phyloP scores from a whole-genome alignment of 495 filamentous ascomycete species.

The Pyronema domesticum region DNA sequence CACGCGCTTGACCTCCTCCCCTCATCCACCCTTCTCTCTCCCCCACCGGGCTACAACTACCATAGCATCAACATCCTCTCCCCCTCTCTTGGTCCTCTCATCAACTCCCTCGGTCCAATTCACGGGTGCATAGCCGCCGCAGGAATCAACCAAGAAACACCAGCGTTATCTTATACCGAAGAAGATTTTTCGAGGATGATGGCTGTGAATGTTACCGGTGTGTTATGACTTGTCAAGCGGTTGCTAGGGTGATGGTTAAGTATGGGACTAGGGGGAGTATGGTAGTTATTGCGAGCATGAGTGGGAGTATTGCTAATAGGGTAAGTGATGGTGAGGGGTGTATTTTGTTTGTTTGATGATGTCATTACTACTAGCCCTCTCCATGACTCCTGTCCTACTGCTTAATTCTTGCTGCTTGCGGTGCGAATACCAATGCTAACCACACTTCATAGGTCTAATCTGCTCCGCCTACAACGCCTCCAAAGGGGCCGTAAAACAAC shows the following conservation, averaged over 20 bases:
- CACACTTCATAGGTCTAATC: conserved; percentile 35
- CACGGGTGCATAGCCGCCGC: conserved; percentile 65
- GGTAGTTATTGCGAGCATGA: conserved; percentile 62
- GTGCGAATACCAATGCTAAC: background rate
- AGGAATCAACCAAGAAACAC: conserved; percentile 51
- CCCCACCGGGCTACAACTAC: conserved; percentile 27
- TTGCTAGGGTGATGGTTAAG: conserved; percentile 57
- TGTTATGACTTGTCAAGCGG: conserved; percentile 54
- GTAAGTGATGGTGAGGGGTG: no score
- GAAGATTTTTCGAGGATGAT: conserved; percentile 55
- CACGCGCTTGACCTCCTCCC: conserved; percentile 42
- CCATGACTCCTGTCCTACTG: no score
- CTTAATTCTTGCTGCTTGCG: no score
- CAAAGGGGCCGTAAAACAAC: conserved; percentile 74
- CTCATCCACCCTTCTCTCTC: conserved; percentile 25
- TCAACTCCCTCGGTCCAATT: conserved; percentile 45
- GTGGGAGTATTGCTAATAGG: conserved; percentile 57
- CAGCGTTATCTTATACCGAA: conserved; percentile 50
- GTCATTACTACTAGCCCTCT: no score
- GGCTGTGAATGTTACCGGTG: conserved; percentile 57
- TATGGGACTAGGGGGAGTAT: conserved; percentile 30
- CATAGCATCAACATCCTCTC: conserved; percentile 31
- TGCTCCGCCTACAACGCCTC: conserved; percentile 79
- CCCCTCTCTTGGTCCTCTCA: conserved; percentile 33
- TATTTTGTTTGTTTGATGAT: no score